Percentiles rank a stretch among this genome's conserved stretches.
phyloP scores from a whole-genome alignment of 2,329 filamentous ascomycete species.

The Diplodia seriata region DNA sequence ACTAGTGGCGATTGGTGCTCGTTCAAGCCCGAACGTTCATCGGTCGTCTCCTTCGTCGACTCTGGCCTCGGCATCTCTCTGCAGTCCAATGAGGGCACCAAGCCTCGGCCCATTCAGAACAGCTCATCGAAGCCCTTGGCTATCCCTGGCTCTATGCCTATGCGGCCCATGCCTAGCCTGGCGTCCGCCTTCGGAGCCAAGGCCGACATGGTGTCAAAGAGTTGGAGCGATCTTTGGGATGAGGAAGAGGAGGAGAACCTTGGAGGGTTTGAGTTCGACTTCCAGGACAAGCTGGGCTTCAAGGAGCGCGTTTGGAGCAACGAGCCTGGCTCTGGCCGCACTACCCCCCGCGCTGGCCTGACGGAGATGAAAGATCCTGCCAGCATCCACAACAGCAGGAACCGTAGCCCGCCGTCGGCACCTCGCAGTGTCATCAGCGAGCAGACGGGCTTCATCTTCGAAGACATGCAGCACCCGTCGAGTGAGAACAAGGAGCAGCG shows the following conservation, averaged over 20 bases:
- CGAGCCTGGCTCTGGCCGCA: constrained; percentile 52
- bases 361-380: constrained; percentile 63
- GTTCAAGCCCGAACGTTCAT: constrained; percentile 76
- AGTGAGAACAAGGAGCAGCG: constrained; percentile 37
- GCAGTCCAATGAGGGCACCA: constrained; percentile 63
- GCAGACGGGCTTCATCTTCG: constrained; percentile 75
- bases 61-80: constrained; percentile 83
- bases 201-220: constrained; percentile 86
- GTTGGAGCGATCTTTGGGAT: constrained; percentile 98
- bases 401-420: constrained; percentile 43
- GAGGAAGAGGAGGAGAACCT: constrained; percentile 83
- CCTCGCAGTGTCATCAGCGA: constrained; percentile 61
- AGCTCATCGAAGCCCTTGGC: constrained; percentile 73
- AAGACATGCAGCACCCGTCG: constrained; percentile 77
- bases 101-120: constrained; percentile 57
- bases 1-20: constrained; percentile 75
- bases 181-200: constrained; percentile 80
- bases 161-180: constrained; percentile 70
- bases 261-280: constrained; percentile 65
- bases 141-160: constrained; percentile 79
- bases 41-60: constrained; percentile 82
- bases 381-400: constrained; percentile 58
- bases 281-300: constrained; percentile 40
- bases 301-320: constrained; percentile 49
- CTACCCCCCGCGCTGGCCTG: constrained; percentile 60